Evolutionary conservation across 305 asterid species (phyloP).

Genomic region (Fraxinus sp.): DNA sequence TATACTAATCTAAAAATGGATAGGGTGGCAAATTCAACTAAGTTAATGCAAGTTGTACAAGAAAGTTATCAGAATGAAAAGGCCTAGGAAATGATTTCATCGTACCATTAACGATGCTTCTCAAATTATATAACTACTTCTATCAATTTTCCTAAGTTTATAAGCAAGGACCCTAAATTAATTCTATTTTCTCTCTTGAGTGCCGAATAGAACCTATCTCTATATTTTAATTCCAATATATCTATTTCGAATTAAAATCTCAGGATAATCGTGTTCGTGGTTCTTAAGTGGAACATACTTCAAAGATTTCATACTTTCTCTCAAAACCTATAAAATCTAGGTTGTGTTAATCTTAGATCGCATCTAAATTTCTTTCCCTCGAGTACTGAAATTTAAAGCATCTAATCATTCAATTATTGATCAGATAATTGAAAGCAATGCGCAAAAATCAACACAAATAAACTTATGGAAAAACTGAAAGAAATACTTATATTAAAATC

Average conservation of each 20-base stretch:
- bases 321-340: too few species aligned
- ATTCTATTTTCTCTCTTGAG: not conserved
- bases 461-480: too few species aligned
- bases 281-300: not conserved
- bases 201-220: not conserved
- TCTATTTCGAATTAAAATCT: not conserved
- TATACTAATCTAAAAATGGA: not conserved
- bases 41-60: not conserved
- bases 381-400: too few species aligned
- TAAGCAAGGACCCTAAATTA: not conserved
- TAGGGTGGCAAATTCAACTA: not conserved
- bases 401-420: too few species aligned
- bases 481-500: too few species aligned
- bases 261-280: not conserved
- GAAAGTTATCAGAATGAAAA: not conserved
- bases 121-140: not conserved
- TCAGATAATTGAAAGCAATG: too few species aligned
- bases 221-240: not conserved
- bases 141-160: not conserved
- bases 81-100: not conserved
- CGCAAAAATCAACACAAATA: too few species aligned
- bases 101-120: not conserved
- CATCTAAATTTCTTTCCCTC: too few species aligned
- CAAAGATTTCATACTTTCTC: not conserved
- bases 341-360: too few species aligned